Evolutionary conservation across 371 early-diverging fungal species (phyloP), one percentile per base, ranked within the genome.

Genomic region (Coemansia sp.): DNA sequence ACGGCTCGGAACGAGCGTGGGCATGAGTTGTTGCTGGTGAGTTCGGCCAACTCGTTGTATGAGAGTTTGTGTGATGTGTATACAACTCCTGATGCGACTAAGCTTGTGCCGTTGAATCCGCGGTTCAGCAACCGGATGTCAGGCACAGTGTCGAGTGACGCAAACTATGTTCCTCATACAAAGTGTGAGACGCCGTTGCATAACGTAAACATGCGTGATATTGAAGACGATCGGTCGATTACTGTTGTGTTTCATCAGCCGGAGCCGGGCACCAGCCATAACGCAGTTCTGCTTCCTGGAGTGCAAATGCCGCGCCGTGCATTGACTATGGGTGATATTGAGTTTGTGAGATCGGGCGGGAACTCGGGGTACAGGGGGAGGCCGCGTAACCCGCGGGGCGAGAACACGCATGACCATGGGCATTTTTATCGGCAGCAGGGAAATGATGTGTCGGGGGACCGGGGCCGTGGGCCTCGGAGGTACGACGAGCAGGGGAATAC

Each of bases 1-100:
- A 63, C 59, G 0, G 68, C 67, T 4, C 86, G 95, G 21, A 97
- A 97, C 68, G 79, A 88, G 8, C 82, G 70, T 33, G 94, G 96
- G 4, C 74, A 84, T 16, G 89, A 91, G 58, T 48, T 90, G 8
- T 65, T 97, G 25, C 87, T 87, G 75, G 88, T 80, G 12, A 53
- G 75, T 20, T 20, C 71, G 11, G 50, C 68, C 42, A 69, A 82
- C 18, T 51, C 80, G 21, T 47, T 82, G 21, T 82, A 81, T 54
- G 67, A 71, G 40, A 61, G 55, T 25, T 59, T 82, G 18, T 80
- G 71, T 55, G 75, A 82, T 23, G 44, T 80, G 20, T 75, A 79
- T 58, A 42, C 58, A 11, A 42, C 59, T 8, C 59, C 57, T 3
- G 68, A 64, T 42, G 16, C 65, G 2, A 33, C 23, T 11, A 42